Conservation (phyloP, 2,329 filamentous ascomycete genomes). For the Proliferodiscus dingleyae region DNA sequence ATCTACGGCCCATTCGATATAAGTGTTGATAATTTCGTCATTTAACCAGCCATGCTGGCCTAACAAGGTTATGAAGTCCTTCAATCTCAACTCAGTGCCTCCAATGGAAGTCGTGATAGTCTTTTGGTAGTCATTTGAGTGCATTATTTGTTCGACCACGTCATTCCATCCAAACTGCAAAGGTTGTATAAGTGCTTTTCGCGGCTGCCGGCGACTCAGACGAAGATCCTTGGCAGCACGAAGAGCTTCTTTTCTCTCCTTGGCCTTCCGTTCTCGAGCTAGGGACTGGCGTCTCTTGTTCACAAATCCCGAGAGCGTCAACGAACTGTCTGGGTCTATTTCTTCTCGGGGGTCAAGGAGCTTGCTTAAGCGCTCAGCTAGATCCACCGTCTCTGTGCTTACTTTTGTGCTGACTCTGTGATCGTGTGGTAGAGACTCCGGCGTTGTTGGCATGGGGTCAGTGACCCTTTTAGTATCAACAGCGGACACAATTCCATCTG, state of each 20-base stretch:
- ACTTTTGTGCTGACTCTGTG: too few species aligned
- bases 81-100: slow-evolving; percentile 45
- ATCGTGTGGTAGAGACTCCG: neutral
- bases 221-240: slow-evolving; percentile 23
- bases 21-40: slow-evolving; percentile 69
- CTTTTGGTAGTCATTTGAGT: slow-evolving; percentile 24
- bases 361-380: neutral
- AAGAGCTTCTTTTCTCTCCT: slow-evolving; percentile 15
- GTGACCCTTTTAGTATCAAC: neutral
- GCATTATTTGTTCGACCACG: slow-evolving; percentile 30
- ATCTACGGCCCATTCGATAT: slow-evolving; percentile 55
- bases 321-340: neutral
- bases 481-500: neutral
- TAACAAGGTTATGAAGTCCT: slow-evolving; percentile 62
- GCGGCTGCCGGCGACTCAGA: slow-evolving; percentile 21
- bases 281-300: slow-evolving; percentile 7
- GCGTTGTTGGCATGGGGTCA: neutral
- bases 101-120: slow-evolving; percentile 44
- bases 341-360: slow-evolving; percentile 5
- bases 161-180: slow-evolving; percentile 37
- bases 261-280: slow-evolving; percentile 10
- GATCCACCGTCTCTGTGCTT: neutral
- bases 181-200: slow-evolving; percentile 21
- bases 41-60: slow-evolving; percentile 62
- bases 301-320: slow-evolving; percentile 7